A percentile compares a stretch with the other conserved stretches of the same genome.
Evolutionary conservation across 345 rosid genomes (phyloP).

Genomic region (Boechera divaricarpa): DNA sequence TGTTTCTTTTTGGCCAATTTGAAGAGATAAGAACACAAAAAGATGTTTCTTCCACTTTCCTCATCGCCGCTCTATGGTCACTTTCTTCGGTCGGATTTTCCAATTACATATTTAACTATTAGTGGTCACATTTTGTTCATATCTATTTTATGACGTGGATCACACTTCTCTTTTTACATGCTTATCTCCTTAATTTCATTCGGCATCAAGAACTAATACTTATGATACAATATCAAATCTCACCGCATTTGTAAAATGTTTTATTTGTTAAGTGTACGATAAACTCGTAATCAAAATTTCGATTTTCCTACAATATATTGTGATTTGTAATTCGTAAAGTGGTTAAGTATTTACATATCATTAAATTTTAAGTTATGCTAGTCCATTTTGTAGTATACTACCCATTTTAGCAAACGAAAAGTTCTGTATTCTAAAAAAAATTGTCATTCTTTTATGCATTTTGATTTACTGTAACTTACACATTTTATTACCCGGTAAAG

Average conservation of each 20-base stretch:
- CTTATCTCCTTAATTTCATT: conserved; percentile 4
- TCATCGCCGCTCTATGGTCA: conserved; percentile 20
- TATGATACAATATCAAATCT: neutral
- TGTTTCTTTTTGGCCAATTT: conserved; percentile 3
- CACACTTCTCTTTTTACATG: conserved; percentile 38
- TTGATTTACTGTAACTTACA: neutral
- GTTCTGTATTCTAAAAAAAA: neutral
- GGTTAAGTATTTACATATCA: neutral
- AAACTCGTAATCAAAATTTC: neutral
- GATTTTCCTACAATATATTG: neutral
- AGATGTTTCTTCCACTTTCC: conserved; percentile 32
- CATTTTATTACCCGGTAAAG: neutral
- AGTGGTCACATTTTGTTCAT: conserved; percentile 23
- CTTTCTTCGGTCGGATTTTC: conserved; percentile 38
- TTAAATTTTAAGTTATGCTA: neutral
- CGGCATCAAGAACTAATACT: neutral
- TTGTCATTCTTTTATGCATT: neutral
- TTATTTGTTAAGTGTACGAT: neutral
- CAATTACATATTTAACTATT: conserved; percentile 35
- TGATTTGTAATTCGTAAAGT: neutral
- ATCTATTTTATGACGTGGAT: conserved; percentile 41
- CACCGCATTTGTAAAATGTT: neutral
- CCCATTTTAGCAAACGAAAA: neutral
- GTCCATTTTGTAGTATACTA: neutral
- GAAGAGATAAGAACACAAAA: conserved; percentile 39